phyloP scores from a whole-genome alignment of 2,329 filamentous ascomycete genomes.

The Fusarium gaditjirri region DNA sequence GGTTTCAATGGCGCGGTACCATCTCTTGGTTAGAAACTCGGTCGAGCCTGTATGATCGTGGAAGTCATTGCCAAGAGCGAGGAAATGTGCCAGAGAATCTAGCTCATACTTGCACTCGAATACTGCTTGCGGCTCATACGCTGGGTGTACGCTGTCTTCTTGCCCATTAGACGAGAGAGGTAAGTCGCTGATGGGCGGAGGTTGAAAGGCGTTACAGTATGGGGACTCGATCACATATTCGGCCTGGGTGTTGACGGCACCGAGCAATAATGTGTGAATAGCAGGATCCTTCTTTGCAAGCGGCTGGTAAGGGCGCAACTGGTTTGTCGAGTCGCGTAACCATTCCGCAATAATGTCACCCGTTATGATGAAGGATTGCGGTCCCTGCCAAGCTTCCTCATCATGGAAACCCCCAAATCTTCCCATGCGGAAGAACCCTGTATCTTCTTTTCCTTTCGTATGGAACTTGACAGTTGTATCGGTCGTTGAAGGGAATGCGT shows the following conservation, averaged over 20 bases:
- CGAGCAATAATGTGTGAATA: conserved; percentile 83
- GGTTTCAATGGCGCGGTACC: conserved; percentile 80
- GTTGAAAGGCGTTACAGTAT: conserved; percentile 99
- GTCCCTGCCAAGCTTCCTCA: conserved; percentile 78
- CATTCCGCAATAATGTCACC: conserved; percentile 94
- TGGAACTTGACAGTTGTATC: conserved; percentile 94
- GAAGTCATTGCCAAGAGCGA: conserved; percentile 87
- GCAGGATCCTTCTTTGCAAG: conserved; percentile 83
- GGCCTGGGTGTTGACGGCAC: conserved; percentile 94
- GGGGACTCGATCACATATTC: conserved; percentile 95
- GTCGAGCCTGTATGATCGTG: conserved; percentile 80
- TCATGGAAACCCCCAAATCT: conserved; percentile 51
- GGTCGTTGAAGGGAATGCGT: conserved; percentile 86
- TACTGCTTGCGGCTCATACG: conserved; percentile 84
- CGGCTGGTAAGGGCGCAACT: conserved; percentile 88
- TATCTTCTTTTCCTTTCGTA: conserved; percentile 66
- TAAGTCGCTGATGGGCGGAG: conserved; percentile 84
- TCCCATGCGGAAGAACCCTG: conserved; percentile 50
- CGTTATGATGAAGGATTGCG: conserved; percentile 93
- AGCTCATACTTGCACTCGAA: conserved; percentile 99
- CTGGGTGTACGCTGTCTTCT: conserved; percentile 84
- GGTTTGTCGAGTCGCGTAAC: conserved; percentile 93
- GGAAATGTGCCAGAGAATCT: conserved; percentile 92
- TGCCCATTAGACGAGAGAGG: conserved; percentile 80
- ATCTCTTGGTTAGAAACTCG: conserved; percentile 81